Base-by-base conservation (phyloP, 1,284 basidiomycete genomes). In the Microbotryum lychnidis-dioicae region DNA sequence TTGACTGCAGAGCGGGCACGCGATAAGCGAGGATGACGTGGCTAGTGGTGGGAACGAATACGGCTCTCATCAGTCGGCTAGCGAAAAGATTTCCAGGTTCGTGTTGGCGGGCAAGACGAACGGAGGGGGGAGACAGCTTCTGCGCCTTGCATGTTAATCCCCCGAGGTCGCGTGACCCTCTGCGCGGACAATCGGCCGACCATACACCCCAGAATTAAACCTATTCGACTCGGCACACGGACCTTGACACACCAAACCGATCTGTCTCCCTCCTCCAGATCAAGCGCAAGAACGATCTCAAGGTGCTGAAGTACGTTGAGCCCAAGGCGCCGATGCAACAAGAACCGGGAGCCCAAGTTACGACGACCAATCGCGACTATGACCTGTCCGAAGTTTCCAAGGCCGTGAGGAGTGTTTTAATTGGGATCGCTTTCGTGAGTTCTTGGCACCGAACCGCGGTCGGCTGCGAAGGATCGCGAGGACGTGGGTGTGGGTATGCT, bases 281-380 rank as follows among this genome's bases (percentile, higher is more conserved):
- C 77, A 92, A 91, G 81, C 79, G 82, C 71, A 93, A 91, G 82
- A 97, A 97, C 74, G 94, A 97, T 77, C 82, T 89, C 75, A 91
- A 91, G 3, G 89, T 96, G 45, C 80, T 97, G 72, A 97, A 97
- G 82, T 97, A 94, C 71, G 78, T 79, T 56, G 78, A 80, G 68
- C 80, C 81, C 21, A 76, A 75, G 37, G 67, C 74, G 46, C 75
- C 77, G n/a, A 69, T 69, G 67, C 82, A 84, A 21, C 76, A 83
- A 66, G 86, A 89, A 62, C 82, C 85, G 25, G 86, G 87, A 49
- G 82, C 87, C 73, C 82, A 94, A 8, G 82, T 93, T 31, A 91
- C 87, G n/a, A 96, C 91, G 9, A 97, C 93, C 25, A 84, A 91
- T 63, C 81, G 84, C 61, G 94, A 97, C 74, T 98, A 98, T 71